These are phyloP conservation scores for Alliaria petiolata DNA, from an alignment of 345 rosid species.

Conservation along the genomic window DNA sequence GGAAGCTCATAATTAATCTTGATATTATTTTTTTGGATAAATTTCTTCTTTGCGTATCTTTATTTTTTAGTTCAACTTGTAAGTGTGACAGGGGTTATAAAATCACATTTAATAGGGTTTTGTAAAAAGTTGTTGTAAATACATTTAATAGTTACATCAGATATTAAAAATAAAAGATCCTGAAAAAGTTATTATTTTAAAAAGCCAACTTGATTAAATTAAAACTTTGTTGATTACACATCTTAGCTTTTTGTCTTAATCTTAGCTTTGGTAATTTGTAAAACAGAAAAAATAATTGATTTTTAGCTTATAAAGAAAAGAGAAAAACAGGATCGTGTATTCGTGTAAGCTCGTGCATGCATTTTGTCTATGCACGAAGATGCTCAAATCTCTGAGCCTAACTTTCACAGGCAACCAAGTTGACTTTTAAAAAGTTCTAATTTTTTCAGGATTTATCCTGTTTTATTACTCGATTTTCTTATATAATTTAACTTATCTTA, in stretches of 20 bases:
- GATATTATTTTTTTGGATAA: too few species aligned
- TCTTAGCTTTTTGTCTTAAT: neutral
- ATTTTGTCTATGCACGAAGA: conserved; percentile 8
- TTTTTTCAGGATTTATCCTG: neutral
- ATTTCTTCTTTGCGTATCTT: too few species aligned
- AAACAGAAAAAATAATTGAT: neutral
- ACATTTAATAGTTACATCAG: too few species aligned
- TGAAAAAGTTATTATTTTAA: too few species aligned
- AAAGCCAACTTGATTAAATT: too few species aligned
- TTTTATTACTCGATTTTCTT: neutral
- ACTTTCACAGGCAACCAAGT: conserved; percentile 7
- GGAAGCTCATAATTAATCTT: too few species aligned
- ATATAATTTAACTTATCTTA: neutral
- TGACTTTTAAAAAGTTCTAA: neutral
- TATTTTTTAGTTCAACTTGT: too few species aligned
- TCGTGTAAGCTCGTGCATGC: conserved; percentile 28
- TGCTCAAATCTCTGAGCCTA: conserved; percentile 9
- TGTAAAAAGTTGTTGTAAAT: too few species aligned
- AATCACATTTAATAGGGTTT: too few species aligned
- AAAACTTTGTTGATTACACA: too few species aligned
- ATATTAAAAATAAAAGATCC: too few species aligned
- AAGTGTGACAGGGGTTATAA: too few species aligned
- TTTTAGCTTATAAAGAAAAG: neutral
- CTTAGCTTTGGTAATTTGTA: neutral
- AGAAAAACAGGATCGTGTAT: conserved; percentile 6